A percentile compares a stretch with the other conserved stretches of the same genome.
Conservation (phyloP, 306 rosid species). For the Prinsepia uniflora region DNA sequence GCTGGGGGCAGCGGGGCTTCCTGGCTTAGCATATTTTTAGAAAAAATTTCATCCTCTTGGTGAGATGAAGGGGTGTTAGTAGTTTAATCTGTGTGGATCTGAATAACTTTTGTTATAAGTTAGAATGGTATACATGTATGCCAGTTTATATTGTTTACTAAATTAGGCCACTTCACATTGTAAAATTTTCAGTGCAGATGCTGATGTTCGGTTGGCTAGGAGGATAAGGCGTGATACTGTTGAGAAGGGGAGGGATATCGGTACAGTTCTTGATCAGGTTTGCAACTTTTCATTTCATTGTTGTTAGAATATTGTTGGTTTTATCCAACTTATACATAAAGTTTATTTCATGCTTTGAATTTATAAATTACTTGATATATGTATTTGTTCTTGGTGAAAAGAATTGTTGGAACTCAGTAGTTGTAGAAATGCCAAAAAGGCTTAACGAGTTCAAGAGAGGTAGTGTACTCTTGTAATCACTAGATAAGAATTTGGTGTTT, state of each 20-base stretch:
- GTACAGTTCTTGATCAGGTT: constrained; percentile 97
- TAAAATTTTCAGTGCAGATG: constrained; percentile 97
- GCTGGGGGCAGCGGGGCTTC: neutral
- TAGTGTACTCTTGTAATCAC: constrained; percentile 7
- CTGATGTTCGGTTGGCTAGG: constrained; percentile 98
- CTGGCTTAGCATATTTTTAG: neutral
- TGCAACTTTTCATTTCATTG: constrained; percentile 20
- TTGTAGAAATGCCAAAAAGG: neutral
- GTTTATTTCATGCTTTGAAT: constrained; percentile 17
- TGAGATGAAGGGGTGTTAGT: neutral
- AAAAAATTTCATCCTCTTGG: neutral
- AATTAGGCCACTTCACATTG: constrained; percentile 62
- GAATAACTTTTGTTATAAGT: neutral
- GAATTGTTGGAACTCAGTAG: constrained; percentile 1
- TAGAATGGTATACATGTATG: neutral
- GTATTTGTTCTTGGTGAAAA: neutral
- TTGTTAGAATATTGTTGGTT: constrained; percentile 1
- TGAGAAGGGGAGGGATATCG: constrained; percentile 80
- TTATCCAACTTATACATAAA: neutral
- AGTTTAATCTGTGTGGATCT: neutral
- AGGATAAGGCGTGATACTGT: constrained; percentile 91
- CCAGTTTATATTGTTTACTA: constrained; percentile 25
- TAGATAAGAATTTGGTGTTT: neutral
- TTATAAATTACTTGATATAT: neutral
- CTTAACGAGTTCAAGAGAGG: constrained; percentile 9